Evolutionary conservation across 1,284 basidiomycete genomes (phyloP).

Genomic region (Boletus semigastroideus): DNA sequence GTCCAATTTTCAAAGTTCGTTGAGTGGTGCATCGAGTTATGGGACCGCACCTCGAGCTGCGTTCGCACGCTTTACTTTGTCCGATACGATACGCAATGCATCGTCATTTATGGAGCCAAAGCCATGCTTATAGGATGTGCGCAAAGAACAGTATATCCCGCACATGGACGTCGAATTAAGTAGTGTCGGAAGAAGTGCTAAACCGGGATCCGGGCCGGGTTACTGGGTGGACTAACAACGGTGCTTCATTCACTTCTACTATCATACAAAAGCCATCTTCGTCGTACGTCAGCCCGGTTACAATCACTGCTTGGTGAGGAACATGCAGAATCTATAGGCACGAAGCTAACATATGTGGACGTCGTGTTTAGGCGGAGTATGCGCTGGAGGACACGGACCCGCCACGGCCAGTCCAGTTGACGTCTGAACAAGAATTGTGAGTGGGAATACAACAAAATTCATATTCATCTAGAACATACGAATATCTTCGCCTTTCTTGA

Average conservation of each 20-base stretch:
- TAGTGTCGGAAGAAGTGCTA: not conserved
- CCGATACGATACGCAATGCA: conserved; percentile 31
- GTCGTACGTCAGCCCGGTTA: conserved; percentile 17
- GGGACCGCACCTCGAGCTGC: conserved; percentile 48
- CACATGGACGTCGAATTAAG: conserved; percentile 44
- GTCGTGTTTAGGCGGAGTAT: conserved; percentile 77
- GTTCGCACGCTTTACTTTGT: conserved; percentile 44
- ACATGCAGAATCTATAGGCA: conserved; percentile 19
- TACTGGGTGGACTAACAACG: not conserved
- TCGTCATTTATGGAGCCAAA: conserved; percentile 5
- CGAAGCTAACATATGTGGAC: not conserved
- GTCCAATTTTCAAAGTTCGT: not conserved
- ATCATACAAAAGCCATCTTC: conserved; percentile 11
- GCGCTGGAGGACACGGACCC: conserved; percentile 91
- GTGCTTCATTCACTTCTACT: conserved; percentile 12
- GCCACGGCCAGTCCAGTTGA: conserved; percentile 93
- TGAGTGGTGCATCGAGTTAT: not conserved
- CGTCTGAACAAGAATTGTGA: conserved; percentile 46
- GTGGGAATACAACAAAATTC: conserved; percentile 5
- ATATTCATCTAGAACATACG: conserved; percentile 51
- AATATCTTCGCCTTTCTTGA: conserved; percentile 83
- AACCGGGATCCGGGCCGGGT: not conserved
- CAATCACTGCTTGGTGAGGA: conserved; percentile 10
- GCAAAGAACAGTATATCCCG: conserved; percentile 45
- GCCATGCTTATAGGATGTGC: conserved; percentile 9